Conservation (phyloP, 78 protist species). For the Diacronema lutheri region DNA sequence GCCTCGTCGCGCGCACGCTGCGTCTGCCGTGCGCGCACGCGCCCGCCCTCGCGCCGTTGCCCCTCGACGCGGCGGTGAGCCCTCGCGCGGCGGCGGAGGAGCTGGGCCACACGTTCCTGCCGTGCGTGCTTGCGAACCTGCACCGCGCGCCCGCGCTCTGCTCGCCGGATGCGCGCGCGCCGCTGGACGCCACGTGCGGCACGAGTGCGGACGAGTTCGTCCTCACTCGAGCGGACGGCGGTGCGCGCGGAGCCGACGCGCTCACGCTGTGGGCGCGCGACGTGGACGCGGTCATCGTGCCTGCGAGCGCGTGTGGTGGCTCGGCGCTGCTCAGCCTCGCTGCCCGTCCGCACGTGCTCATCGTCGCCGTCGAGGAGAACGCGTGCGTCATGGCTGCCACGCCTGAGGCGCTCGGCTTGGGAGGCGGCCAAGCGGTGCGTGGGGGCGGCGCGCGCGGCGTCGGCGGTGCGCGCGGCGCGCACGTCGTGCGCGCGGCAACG, state of each 20-base stretch:
- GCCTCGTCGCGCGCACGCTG: neutral
- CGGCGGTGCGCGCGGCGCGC: neutral
- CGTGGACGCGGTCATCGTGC: constrained; percentile 8
- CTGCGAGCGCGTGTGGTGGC: neutral
- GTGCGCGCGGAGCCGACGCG: neutral
- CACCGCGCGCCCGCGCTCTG: constrained; percentile 10
- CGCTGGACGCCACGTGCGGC: too few species aligned
- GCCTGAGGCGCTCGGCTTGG: neutral
- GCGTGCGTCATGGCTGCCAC: neutral
- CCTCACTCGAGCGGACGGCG: neutral
- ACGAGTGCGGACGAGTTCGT: neutral
- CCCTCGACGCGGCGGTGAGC: neutral
- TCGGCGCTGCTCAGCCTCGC: neutral
- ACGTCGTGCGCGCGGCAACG: neutral
- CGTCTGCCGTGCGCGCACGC: constrained; percentile 38
- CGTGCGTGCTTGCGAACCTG: constrained; percentile 31
- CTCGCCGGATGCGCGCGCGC: neutral
- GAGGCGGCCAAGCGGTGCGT: too few species aligned
- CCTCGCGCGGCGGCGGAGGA: constrained; percentile 2
- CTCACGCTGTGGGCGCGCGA: neutral
- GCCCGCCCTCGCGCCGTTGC: constrained; percentile 4
- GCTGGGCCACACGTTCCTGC: constrained; percentile 30
- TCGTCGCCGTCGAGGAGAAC: constrained; percentile 14
- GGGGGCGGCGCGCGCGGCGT: too few species aligned
- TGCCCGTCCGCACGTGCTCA: neutral